Evolutionary conservation across 225 moss, liverwort and hornwort species (phyloP).

Genomic region (Takakia lepidozioides): DNA sequence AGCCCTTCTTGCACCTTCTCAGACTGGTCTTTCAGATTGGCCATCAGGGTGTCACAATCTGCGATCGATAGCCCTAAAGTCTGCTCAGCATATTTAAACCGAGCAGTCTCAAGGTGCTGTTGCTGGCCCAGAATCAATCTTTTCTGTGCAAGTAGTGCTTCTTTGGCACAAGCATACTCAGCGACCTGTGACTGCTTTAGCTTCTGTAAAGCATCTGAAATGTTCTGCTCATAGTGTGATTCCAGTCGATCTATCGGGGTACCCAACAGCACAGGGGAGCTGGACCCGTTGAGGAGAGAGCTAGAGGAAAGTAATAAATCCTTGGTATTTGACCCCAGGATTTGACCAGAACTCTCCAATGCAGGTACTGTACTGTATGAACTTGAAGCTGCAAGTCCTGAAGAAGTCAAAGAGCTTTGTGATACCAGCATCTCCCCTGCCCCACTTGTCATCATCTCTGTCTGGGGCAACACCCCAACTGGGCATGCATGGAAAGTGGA

Average conservation of each 20-base stretch:
- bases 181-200: constrained; percentile 44
- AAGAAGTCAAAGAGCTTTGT: not conserved
- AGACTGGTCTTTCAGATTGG: constrained; percentile 18
- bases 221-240: constrained; percentile 30
- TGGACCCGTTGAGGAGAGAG: too few relatives aligned
- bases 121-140: constrained; percentile 24
- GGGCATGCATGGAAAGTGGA: not conserved
- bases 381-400: not conserved
- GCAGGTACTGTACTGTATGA: not conserved
- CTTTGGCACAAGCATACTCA: constrained; percentile 41
- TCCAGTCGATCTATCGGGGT: constrained; percentile 25
- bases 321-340: too few relatives aligned
- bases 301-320: too few relatives aligned
- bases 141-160: constrained; percentile 32
- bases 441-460: not conserved
- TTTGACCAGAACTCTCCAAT: not conserved
- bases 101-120: constrained; percentile 19
- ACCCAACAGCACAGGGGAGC: constrained; percentile 7
- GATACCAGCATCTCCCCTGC: constrained; percentile 3
- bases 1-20: constrained; percentile 27
- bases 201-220: constrained; percentile 32
- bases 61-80: not conserved
- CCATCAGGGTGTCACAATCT: constrained; percentile 22
- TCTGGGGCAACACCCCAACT: not conserved
- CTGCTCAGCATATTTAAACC: constrained; percentile 17